Evolutionary conservation across 495 filamentous ascomycete genomes (phyloP), one percentile per base, ranked within the genome.

Genomic region (Letharia lupina): DNA sequence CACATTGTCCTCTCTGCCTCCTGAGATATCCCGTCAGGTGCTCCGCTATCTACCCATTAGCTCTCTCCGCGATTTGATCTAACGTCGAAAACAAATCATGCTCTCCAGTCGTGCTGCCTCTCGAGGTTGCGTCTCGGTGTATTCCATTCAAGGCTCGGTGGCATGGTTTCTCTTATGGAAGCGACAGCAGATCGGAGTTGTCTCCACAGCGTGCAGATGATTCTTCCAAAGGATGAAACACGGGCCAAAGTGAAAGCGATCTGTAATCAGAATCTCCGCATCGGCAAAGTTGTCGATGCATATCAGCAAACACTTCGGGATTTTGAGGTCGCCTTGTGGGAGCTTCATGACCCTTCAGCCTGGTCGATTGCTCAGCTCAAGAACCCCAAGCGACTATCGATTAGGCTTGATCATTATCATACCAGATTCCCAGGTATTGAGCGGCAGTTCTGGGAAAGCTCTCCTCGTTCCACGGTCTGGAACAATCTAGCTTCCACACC

Each of bases 391-490:
- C 48, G 54, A 16, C 18, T 69, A 39, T 57, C 47, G 2, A 66
- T 69, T 31, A 73, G 76, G 13, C 74, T 78, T 60, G 76, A 78
- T 54, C 75, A 78, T 67, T 72, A 70, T 13, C 74, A 76, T 60
- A 73, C 76, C 28, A 67, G 73, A 37, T 74, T 76, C 42, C 71
- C 71, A 5, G 48, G 67, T 4, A 64, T 75, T 45, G 67, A 68
- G 39, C 71, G 72, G 5, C 70, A 44, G 18, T 68, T 70, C 33
- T 77, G 76, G 73, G 40, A 70, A 23, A 70, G 70, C 5, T 69
- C 76, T 6, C 72, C 69, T 45, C 70, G 68, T 35, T 75, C 72
- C 40, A 71, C 71, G n/a, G 72, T 67, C 1, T 78, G 75, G 76
- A 77, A 75, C 50, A 39, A 61, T 4, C 66, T 78, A 15, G 72